phyloP scores from a whole-genome alignment of 2,329 filamentous ascomycete species.

The Thelonectria discophora region DNA sequence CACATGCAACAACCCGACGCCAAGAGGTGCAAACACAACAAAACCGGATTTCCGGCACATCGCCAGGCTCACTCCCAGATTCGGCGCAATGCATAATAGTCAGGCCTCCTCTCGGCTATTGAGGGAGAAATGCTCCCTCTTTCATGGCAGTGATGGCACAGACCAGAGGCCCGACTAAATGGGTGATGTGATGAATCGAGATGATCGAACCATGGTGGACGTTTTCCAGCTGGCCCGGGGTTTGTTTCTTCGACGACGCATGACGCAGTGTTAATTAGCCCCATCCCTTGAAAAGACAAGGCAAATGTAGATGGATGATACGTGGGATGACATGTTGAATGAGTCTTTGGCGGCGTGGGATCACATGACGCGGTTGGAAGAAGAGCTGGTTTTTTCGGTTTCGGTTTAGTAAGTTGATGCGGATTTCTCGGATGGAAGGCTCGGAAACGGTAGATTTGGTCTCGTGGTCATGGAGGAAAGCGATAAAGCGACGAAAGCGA shows the following conservation, averaged over 20 bases:
- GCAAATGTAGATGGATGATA: no score
- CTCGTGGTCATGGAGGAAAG: no score
- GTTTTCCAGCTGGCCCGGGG: background rate
- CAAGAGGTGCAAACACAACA: no score
- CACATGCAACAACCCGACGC: no score
- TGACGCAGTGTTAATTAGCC: background rate
- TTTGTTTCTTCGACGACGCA: background rate
- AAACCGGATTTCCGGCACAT: background rate
- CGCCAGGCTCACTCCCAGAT: background rate
- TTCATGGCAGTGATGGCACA: background rate
- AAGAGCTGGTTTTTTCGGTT: background rate
- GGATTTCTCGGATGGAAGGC: background rate
- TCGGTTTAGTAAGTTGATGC: background rate
- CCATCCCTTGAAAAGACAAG: no score
- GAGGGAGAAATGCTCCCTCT: no score
- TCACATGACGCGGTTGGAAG: no score
- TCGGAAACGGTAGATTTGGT: background rate
- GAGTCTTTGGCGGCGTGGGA: no score
- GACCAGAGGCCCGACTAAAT: background rate
- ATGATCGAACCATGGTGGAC: slow-evolving; percentile 6
- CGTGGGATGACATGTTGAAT: no score
- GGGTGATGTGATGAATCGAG: slow-evolving; percentile 4
- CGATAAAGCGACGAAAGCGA: no score
- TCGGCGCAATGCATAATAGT: background rate
- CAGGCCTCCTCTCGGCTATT: no score